These are phyloP conservation scores for Starmerella powellii DNA, from an alignment of 805 yeast species.

Conservation along the genomic window DNA sequence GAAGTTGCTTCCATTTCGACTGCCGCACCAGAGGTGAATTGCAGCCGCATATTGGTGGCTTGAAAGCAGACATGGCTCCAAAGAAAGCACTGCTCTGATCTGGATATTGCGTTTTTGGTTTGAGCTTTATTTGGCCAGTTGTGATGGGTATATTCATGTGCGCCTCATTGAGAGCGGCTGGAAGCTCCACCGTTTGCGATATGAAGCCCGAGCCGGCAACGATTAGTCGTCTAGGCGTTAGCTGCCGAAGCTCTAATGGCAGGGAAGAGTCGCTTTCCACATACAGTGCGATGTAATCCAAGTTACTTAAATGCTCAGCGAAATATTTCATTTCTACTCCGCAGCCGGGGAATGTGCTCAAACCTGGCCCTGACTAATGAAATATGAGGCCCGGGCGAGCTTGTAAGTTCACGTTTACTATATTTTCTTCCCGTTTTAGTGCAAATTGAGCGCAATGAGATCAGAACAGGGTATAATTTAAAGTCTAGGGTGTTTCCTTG, in stretches of 20 bases:
- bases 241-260: not conserved
- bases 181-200: not conserved
- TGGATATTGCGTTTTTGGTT: too few species aligned
- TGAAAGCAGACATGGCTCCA: not conserved
- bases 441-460: too few species aligned
- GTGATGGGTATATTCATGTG: too few species aligned
- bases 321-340: conserved; percentile 14
- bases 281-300: conserved; percentile 19
- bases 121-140: too few species aligned
- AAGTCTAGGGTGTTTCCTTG: too few species aligned
- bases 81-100: too few species aligned
- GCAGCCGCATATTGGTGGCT: conserved; percentile 1
- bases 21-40: conserved; percentile 3
- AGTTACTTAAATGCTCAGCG: conserved; percentile 23
- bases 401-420: too few species aligned
- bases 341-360: not conserved
- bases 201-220: not conserved
- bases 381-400: too few species aligned
- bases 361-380: too few species aligned
- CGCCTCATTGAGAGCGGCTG: too few species aligned
- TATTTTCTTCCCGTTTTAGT: too few species aligned
- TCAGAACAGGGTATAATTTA: too few species aligned
- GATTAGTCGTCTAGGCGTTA: not conserved
- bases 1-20: conserved; percentile 44
- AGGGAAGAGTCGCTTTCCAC: not conserved